Evolutionary conservation across 225 moss, liverwort and hornwort species (phyloP), one percentile per base, ranked within the genome.

Genomic region (Physcomitrellopsis africana): DNA sequence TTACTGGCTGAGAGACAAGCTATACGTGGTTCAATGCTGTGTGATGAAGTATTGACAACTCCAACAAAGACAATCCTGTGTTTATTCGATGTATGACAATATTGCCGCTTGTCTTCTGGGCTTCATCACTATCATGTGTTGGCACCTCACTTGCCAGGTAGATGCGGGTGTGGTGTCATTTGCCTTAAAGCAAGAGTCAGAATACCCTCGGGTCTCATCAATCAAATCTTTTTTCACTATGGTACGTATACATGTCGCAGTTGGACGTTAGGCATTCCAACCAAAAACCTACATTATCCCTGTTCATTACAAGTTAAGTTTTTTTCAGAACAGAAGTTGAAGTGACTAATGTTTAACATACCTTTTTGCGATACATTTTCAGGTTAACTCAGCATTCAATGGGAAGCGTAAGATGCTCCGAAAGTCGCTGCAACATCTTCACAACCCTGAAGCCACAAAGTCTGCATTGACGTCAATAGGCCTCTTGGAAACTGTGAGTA

Each of bases 331-430:
- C 10, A 48, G 29, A 16, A 46, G 26, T 42, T 12, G 7, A 68
- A 62, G 56, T 67, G 59, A 32, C 32, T 46, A 16, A 27, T 64
- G 63, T 17, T 12, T 49, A 60, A 19, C 65, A 53, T 60, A 15
- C 29, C 19, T 62, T 47, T 49, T 1, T 17, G 53, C 72, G 66
- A 46, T 59, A 19, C 55, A 54, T 48, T 56, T 47, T 52, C 78
- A 92, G 92, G 89, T 97, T 59, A 89, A 92, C 65, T 89, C 89
- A 47, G 93, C 97, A 51, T 99, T 99, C 73, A 93, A 86, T 58
- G 91, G 95, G 68, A 99, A 95, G 83, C 89, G 95, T 46, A 95
- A 99, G 79, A 99, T 99, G 99, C 68, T 99, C 56, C 86, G 92
- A 20, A 99, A 92, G 72, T 95, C 95, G 8, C 78, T 99, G 71